Conservation (phyloP, 208 protist genomes). For the Trichomonas gallinae region DNA sequence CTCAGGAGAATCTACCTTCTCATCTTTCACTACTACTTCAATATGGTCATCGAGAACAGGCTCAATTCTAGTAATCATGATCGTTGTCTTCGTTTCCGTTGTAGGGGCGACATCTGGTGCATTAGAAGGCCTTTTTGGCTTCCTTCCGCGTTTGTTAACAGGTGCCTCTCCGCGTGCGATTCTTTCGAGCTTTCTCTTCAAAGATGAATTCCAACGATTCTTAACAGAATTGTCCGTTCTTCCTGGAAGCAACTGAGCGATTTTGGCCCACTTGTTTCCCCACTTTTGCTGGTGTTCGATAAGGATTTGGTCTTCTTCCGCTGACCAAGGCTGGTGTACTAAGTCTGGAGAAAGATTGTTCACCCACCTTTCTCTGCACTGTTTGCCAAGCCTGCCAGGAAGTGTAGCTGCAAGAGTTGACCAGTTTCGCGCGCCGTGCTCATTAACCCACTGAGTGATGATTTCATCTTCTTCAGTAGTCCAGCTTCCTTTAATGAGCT, state of each 20-base stretch:
- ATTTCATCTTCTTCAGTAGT: background rate
- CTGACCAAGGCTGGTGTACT: background rate
- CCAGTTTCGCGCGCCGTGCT: background rate
- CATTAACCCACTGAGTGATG: background rate
- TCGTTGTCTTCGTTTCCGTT: background rate
- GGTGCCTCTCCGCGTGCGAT: background rate
- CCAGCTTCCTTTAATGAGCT: background rate
- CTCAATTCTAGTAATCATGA: background rate
- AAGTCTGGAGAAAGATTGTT: background rate
- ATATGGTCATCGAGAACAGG: background rate
- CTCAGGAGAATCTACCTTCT: background rate
- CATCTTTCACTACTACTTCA: background rate
- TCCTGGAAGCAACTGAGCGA: background rate
- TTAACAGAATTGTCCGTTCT: constrained; percentile 1
- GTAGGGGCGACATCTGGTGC: background rate
- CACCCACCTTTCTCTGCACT: background rate
- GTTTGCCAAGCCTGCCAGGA: background rate
- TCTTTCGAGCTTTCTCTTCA: background rate
- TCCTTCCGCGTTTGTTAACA: background rate
- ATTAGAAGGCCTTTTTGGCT: background rate
- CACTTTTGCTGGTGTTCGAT: background rate
- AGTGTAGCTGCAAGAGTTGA: background rate
- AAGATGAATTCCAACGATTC: background rate
- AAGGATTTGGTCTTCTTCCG: background rate
- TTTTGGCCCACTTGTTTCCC: constrained; percentile 17